Percentiles rank a stretch among this genome's conserved stretches.
These are phyloP conservation scores for Ascochyta pisi DNA, from an alignment of 2,329 filamentous ascomycete species.

Conservation along the genomic window DNA sequence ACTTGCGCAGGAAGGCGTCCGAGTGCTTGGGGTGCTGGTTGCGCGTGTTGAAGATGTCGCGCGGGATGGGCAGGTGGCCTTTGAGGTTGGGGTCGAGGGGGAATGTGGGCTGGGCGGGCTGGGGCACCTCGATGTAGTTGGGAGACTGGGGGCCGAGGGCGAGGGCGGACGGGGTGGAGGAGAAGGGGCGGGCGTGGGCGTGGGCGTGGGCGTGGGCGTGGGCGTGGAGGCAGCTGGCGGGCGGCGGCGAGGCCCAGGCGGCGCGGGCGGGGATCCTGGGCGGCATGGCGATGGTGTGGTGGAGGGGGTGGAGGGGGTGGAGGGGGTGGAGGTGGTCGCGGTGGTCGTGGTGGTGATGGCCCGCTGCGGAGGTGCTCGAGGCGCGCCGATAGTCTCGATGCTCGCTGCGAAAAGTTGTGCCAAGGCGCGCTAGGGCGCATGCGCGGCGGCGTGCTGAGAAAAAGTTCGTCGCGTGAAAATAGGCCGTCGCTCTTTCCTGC, in stretches of 20 bases:
- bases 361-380: slow-evolving; percentile 5
- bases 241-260: slow-evolving; percentile 35
- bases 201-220: slow-evolving; percentile 17
- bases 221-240: slow-evolving; percentile 18
- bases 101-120: slow-evolving; percentile 73
- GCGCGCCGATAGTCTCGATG: too few species aligned
- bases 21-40: slow-evolving; percentile 60
- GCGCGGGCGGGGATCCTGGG: slow-evolving; percentile 50
- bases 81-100: slow-evolving; percentile 63
- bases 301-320: slow-evolving; percentile 13
- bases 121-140: slow-evolving; percentile 82
- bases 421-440: slow-evolving; percentile 26
- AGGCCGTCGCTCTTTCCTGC: slow-evolving; percentile 17
- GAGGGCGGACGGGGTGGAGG: slow-evolving; percentile 55
- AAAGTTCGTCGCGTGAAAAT: slow-evolving; percentile 27
- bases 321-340: slow-evolving; percentile 3
- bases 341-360: slow-evolving; percentile 18
- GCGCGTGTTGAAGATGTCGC: slow-evolving; percentile 71
- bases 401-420: slow-evolving; percentile 30
- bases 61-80: slow-evolving; percentile 83
- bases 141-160: slow-evolving; percentile 83
- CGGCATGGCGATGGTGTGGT: slow-evolving; percentile 46
- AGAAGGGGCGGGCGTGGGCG: slow-evolving; percentile 41
- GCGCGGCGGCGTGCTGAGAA: slow-evolving; percentile 14
- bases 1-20: slow-evolving; percentile 65